These are phyloP conservation scores for Pterulicium gracile DNA, from an alignment of 1,284 basidiomycete genomes.

Conservation along the genomic window DNA sequence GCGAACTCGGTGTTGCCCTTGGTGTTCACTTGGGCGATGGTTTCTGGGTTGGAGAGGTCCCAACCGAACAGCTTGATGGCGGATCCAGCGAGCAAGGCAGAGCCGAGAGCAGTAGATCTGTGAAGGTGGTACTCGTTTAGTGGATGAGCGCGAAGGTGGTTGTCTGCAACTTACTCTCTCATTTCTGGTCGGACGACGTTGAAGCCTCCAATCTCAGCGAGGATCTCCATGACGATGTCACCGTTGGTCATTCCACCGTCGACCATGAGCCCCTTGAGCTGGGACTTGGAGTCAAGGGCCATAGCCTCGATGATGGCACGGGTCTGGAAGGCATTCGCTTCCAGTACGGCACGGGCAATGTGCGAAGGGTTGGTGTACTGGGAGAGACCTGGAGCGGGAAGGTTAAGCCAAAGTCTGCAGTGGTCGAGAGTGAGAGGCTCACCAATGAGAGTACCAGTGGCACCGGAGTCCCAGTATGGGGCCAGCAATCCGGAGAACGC, in stretches of 20 bases:
- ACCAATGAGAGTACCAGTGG: conserved; percentile 79
- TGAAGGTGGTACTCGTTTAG: conserved; percentile 5
- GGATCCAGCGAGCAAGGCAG: conserved; percentile 88
- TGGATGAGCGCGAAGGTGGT: neutral
- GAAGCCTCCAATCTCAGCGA: conserved; percentile 91
- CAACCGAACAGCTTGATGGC: conserved; percentile 90
- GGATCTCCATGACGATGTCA: conserved; percentile 82
- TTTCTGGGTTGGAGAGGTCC: conserved; percentile 81
- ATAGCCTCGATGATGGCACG: conserved; percentile 92
- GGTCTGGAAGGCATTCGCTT: conserved; percentile 87
- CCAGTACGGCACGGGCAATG: conserved; percentile 88
- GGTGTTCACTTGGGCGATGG: conserved; percentile 84
- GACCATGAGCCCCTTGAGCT: conserved; percentile 79
- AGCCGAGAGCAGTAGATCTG: conserved; percentile 92
- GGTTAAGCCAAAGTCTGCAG: conserved; percentile 12
- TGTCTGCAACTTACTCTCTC: conserved; percentile 64
- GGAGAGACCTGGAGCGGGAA: conserved; percentile 48
- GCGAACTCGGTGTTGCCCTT: conserved; percentile 68
- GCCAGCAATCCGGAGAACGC: conserved; percentile 90
- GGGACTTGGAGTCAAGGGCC: conserved; percentile 70
- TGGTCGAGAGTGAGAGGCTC: conserved; percentile 3
- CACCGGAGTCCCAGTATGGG: conserved; percentile 87
- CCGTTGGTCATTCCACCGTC: conserved; percentile 94
- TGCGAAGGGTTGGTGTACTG: conserved; percentile 91
- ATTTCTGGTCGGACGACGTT: conserved; percentile 88